phyloP scores from a whole-genome alignment of 139 green algal species.

The Mesotaenium endlicherianum region DNA sequence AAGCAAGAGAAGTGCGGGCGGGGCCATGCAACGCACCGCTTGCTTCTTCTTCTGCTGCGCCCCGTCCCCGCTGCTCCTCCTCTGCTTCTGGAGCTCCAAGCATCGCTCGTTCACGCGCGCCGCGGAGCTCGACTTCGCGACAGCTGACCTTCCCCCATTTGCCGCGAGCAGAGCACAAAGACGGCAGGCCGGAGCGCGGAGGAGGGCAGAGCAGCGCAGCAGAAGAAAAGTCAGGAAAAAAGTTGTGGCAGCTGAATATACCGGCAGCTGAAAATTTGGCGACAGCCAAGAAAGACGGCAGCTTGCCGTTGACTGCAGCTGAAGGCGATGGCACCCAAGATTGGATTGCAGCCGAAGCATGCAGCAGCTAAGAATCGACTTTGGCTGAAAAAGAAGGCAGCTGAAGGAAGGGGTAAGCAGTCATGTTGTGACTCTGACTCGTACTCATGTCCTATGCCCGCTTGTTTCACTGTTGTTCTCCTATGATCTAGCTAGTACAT shows the following conservation, averaged over 20 bases:
- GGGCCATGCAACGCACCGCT: too few species aligned
- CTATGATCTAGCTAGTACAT: too few species aligned
- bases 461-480: too few species aligned
- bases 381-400: not conserved
- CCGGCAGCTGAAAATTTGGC: not conserved
- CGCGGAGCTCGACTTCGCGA: slow-evolving; percentile 6
- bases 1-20: too few species aligned
- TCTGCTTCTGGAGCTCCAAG: slow-evolving; percentile 74
- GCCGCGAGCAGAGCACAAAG: not conserved
- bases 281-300: not conserved
- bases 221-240: not conserved
- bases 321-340: too few species aligned
- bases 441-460: too few species aligned
- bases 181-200: too few species aligned
- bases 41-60: too few species aligned
- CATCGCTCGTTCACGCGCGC: slow-evolving; percentile 85
- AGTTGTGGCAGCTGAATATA: not conserved
- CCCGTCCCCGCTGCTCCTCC: too few species aligned
- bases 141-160: too few species aligned
- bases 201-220: not conserved
- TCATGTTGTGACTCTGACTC: too few species aligned
- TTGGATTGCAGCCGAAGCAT: not conserved
- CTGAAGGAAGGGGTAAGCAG: not conserved
- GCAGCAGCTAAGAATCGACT: not conserved
- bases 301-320: too few species aligned